A percentile compares a stretch with the other conserved stretches of the same genome.
phyloP scores from a whole-genome alignment of 2,329 filamentous ascomycete species.

The Fusarium transvaalense region DNA sequence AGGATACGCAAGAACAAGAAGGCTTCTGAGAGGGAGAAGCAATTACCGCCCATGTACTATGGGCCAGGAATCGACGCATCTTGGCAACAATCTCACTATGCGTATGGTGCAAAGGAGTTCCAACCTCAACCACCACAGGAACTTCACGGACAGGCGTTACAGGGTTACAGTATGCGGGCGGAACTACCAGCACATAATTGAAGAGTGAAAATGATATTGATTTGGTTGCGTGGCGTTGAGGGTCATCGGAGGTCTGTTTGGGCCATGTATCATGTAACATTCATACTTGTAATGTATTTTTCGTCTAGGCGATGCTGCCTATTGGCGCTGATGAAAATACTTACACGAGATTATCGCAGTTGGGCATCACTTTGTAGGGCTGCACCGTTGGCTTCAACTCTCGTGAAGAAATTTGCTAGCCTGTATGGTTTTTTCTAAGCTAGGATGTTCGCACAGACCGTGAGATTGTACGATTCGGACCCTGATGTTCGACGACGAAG shows the following conservation, averaged over 20 bases:
- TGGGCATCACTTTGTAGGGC: not conserved
- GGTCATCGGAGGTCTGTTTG: not conserved
- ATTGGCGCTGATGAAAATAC: not conserved
- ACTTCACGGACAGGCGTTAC: slow-evolving; percentile 19
- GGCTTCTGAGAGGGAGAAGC: not conserved
- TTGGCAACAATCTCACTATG: slow-evolving; percentile 24
- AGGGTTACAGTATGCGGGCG: slow-evolving; percentile 16
- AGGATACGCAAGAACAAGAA: slow-evolving; percentile 26
- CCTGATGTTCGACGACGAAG: not conserved
- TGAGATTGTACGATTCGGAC: not conserved
- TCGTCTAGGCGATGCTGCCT: not conserved
- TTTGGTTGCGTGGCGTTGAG: not conserved
- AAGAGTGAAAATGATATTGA: not conserved
- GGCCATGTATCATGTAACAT: not conserved
- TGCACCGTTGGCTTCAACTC: not conserved
- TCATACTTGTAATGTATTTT: not conserved
- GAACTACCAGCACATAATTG: slow-evolving; percentile 33
- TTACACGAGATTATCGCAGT: not conserved
- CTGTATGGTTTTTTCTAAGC: not conserved
- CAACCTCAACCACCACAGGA: slow-evolving; percentile 18
- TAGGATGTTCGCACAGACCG: not conserved
- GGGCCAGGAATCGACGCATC: not conserved
- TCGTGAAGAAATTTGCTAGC: not conserved
- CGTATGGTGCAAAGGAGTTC: slow-evolving; percentile 1
- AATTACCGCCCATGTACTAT: not conserved